phyloP scores from a whole-genome alignment of 345 rosid species.

The Pistacia atlantica region DNA sequence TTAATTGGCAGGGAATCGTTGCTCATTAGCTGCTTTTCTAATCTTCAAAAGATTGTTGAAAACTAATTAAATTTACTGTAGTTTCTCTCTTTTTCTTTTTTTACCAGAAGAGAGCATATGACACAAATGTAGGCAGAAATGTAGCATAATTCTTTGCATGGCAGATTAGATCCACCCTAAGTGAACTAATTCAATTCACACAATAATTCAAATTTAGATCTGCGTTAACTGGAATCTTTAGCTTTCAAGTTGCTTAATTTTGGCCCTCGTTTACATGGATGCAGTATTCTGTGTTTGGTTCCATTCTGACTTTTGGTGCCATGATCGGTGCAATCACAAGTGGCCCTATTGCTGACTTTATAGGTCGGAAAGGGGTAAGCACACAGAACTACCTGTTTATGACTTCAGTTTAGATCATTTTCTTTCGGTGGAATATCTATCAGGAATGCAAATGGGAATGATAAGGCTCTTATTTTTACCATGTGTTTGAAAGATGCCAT shows the following conservation, averaged over 20 bases:
- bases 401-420: background rate
- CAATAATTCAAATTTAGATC: conserved; percentile 1
- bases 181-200: background rate
- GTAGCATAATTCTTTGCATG: background rate
- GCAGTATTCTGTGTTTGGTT: conserved; percentile 88
- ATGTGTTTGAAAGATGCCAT: background rate
- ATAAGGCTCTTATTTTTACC: background rate
- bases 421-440: conserved; percentile 6
- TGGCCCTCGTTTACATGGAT: conserved; percentile 9
- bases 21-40: background rate
- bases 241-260: conserved; percentile 4
- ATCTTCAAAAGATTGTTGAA: background rate
- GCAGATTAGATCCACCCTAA: background rate
- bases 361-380: conserved; percentile 90
- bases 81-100: too few species aligned
- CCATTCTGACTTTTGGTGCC: conserved; percentile 86
- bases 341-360: conserved; percentile 75
- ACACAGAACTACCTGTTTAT: background rate
- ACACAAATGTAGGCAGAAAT: background rate
- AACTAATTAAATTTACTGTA: too few species aligned
- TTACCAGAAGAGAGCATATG: background rate
- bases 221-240: background rate
- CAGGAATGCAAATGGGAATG: background rate
- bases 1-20: background rate
- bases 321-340: conserved; percentile 95